These are phyloP conservation scores for Pelargonium fulgidum DNA, from an alignment of 441 rosid genomes.

Conservation along the genomic window DNA sequence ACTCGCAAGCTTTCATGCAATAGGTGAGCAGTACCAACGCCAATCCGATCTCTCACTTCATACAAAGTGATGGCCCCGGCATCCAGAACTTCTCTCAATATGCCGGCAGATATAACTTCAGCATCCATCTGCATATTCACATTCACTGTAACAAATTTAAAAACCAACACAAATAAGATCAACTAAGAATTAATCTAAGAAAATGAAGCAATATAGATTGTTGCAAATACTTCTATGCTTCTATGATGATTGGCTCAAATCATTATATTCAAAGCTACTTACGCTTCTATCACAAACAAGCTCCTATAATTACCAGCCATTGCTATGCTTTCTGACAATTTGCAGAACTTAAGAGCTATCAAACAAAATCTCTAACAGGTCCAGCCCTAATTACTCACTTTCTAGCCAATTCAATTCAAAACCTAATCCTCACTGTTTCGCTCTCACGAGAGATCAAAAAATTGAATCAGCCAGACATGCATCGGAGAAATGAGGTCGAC, in stretches of 20 bases:
- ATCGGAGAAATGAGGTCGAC: background rate
- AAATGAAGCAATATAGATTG: background rate
- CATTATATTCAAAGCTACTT: background rate
- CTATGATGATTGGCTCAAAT: background rate
- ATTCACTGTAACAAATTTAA: constrained; percentile 12
- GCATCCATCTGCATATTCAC: constrained; percentile 75
- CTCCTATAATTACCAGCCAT: background rate
- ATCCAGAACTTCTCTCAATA: constrained; percentile 60
- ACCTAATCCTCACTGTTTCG: too few species aligned
- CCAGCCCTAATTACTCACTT: background rate
- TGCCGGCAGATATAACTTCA: constrained; percentile 87
- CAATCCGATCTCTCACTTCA: constrained; percentile 62
- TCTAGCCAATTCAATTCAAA: too few species aligned
- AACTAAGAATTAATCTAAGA: background rate
- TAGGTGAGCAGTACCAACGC: constrained; percentile 76
- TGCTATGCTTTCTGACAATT: background rate
- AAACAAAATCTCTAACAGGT: background rate
- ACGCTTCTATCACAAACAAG: background rate
- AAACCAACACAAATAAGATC: background rate
- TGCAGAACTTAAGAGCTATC: too few species aligned
- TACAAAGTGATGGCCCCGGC: constrained; percentile 53
- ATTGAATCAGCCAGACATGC: background rate
- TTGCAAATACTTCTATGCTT: background rate
- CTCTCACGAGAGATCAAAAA: too few species aligned
- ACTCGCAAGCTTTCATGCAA: constrained; percentile 79